These are phyloP conservation scores for Aspergillus terreus DNA, from an alignment of 2,329 filamentous ascomycete species.

Conservation along the genomic window DNA sequence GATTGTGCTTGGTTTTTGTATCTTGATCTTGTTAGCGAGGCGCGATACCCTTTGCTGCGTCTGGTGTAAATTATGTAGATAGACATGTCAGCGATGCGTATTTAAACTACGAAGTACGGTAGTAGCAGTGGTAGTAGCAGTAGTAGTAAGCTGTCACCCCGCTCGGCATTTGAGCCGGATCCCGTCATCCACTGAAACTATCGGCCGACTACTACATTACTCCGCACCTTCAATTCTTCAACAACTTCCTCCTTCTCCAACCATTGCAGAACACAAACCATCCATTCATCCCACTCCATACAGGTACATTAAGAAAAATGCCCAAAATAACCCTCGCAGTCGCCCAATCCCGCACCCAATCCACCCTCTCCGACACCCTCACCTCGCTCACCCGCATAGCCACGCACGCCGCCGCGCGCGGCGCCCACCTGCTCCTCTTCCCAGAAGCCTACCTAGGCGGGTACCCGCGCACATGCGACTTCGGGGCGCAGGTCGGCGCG, in stretches of 20 bases:
- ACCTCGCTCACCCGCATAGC: slow-evolving; percentile 62
- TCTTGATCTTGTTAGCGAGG: slow-evolving; percentile 18
- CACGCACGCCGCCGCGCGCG: slow-evolving; percentile 56
- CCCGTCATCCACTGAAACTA: not conserved
- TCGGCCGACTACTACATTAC: not conserved
- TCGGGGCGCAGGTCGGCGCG: slow-evolving; percentile 70
- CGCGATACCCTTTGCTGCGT: slow-evolving; percentile 24
- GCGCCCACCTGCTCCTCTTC: slow-evolving; percentile 72
- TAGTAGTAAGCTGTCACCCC: not conserved
- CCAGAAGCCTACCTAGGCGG: slow-evolving; percentile 91
- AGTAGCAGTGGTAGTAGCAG: too few relatives aligned
- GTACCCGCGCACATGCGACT: slow-evolving; percentile 77
- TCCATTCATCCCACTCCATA: too few relatives aligned
- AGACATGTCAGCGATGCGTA: not conserved
- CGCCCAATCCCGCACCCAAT: slow-evolving; percentile 44
- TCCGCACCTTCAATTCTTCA: not conserved
- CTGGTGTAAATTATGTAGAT: slow-evolving; percentile 1
- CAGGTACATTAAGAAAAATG: slow-evolving; percentile 22
- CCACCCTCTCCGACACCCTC: slow-evolving; percentile 56
- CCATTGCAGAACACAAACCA: not conserved
- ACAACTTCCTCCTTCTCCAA: not conserved
- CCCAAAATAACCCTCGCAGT: slow-evolving; percentile 43
- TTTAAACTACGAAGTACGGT: too few relatives aligned
- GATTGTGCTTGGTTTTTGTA: slow-evolving; percentile 4
- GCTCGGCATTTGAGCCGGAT: not conserved